phyloP scores from a whole-genome alignment of 169 alveolate genomes.

The Plasmodium blacklocki region DNA sequence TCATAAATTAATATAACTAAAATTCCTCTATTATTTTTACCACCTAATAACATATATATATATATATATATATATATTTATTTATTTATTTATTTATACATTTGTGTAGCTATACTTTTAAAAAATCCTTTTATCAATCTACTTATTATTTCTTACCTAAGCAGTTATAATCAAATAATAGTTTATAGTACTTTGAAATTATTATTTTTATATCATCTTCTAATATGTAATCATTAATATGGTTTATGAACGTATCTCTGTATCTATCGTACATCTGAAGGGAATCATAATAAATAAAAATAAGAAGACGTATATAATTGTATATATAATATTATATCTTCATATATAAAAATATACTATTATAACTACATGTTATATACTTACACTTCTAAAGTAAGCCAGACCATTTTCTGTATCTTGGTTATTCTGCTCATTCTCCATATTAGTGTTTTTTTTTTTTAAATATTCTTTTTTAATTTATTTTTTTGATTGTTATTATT shows the following conservation, averaged over 20 bases:
- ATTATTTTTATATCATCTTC: conserved; percentile 44
- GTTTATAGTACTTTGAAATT: conserved; percentile 44
- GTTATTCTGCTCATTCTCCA: conserved; percentile 35
- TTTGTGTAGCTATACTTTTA: neutral
- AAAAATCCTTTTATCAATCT: too few species aligned
- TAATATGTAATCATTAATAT: conserved; percentile 28
- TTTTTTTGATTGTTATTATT: too few species aligned
- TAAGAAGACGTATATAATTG: neutral
- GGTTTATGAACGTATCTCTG: conserved; percentile 34
- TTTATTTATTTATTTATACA: too few species aligned
- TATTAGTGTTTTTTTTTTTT: conserved; percentile 16
- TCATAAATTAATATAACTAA: conserved; percentile 63
- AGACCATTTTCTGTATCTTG: conserved; percentile 52
- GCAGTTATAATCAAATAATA: conserved; percentile 64
- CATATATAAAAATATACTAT: neutral
- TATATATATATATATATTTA: too few species aligned
- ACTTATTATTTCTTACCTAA: conserved; percentile 15
- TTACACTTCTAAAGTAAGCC: conserved; percentile 62
- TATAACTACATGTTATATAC: neutral
- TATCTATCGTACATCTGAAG: conserved; percentile 67
- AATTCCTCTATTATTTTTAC: conserved; percentile 65
- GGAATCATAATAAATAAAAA: neutral
- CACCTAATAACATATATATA: conserved; percentile 27
- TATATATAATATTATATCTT: neutral
- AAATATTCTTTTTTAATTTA: too few species aligned